Evolutionary conservation across 257 asterid genomes (phyloP), one percentile per base, ranked within the genome.

Genomic region (Solanum gandarillasii): DNA sequence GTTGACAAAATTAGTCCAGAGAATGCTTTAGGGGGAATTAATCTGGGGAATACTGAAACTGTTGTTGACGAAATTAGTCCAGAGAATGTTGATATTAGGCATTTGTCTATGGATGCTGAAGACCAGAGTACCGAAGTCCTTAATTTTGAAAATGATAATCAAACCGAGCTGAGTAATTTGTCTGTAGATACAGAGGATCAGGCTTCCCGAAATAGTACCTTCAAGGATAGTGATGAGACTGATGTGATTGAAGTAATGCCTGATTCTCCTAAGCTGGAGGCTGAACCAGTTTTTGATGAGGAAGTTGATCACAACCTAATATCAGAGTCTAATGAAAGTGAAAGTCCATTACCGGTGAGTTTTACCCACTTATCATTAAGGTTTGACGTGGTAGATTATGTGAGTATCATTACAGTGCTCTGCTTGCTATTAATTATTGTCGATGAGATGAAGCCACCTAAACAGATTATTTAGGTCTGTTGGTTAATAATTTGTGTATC

Each of bases 291-390:
- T 85, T 87, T 88, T 76, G 89, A 88, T 32, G 90, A 89, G 83
- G 93, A 91, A 89, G 88, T 90, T 85, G 90, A 72, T 86, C 83
- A 55, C 8, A 87, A 32, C 29, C 27, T 71, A 34, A 70, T 82
- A 46, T 90, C 89, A 27, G 93, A 88, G 36, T 74, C 87, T 20
- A 70, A 16, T 32, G 91, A 89, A 90, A 74, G 87, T 79, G 92
- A 81, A 89, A 90, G 87, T 62, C 83, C 85, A 81, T 41, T 76
- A 71, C 65, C n/a, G 94, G 97, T 94, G 86, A 90, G 95, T 88
- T 90, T 52, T 34, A 34, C 34, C 70, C 10, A 27, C 67, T 39
- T 39, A 36, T 85, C 43, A 7, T 27, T 39, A 18, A 82, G 29
- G 18, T 48, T 81, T 46, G 85, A 46, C 5, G 1, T 46, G 68